Evolutionary conservation across 139 green algal species (phyloP).

Genomic region (Chlamydomonas urium): DNA sequence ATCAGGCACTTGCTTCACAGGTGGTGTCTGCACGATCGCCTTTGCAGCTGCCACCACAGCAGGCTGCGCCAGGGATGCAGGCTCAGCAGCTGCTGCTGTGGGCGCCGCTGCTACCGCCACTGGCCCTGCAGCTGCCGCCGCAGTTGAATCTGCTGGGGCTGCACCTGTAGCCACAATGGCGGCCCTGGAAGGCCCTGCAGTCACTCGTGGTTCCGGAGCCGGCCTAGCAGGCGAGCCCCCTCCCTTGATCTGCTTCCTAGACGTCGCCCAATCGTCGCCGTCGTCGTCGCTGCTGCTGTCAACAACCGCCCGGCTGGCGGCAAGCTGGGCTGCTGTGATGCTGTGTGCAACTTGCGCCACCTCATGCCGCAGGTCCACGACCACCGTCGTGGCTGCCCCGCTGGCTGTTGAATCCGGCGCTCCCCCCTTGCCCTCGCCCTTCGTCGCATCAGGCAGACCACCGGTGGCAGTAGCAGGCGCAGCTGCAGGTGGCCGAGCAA

Average conservation of each 20-base stretch:
- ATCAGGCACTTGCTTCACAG: no score
- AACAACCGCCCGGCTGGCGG: background rate
- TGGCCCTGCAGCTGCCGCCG: background rate
- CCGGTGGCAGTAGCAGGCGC: no score
- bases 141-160: background rate
- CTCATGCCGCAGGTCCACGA: background rate
- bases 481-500: no score
- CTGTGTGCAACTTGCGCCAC: background rate
- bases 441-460: no score
- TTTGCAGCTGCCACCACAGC: no score
- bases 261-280: background rate
- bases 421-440: no score
- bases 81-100: background rate
- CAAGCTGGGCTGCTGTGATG: background rate
- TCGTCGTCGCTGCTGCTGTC: background rate
- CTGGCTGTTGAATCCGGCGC: no score
- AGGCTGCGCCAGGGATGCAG: no score
- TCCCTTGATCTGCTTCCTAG: constrained; percentile 9
- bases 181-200: background rate
- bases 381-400: background rate
- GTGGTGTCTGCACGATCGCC: no score
- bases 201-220: no score
- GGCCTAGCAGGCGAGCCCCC: constrained; percentile 3
- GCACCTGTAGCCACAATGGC: background rate
- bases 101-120: background rate